Evolutionary conservation across 1,284 basidiomycete species (phyloP).

Genomic region (Anthracocystis walkeri): DNA sequence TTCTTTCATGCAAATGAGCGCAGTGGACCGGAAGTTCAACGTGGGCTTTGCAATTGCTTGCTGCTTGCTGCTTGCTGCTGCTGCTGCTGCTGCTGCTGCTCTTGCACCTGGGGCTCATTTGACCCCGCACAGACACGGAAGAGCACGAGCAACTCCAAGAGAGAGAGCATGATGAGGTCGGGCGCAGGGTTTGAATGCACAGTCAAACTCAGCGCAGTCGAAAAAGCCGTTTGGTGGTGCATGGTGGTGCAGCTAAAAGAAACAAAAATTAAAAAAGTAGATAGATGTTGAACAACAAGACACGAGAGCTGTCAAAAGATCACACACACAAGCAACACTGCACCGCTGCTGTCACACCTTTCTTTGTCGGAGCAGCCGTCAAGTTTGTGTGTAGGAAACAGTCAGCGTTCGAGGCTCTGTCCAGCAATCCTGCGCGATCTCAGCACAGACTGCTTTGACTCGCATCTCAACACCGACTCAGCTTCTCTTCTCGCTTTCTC

Average conservation of each 20-base stretch:
- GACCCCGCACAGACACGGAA: slow-evolving; percentile 1
- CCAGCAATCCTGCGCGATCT: no score
- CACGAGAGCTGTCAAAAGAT: slow-evolving; percentile 7
- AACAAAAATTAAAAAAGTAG: background rate
- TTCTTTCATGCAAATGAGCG: background rate
- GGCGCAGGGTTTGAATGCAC: slow-evolving; percentile 6
- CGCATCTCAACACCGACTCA: background rate
- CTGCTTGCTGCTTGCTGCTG: no score
- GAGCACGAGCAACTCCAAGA: background rate
- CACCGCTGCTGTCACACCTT: background rate
- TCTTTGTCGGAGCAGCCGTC: background rate
- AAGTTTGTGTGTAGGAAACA: no score
- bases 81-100: background rate
- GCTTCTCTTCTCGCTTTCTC: background rate
- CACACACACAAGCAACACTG: background rate
- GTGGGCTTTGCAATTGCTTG: background rate
- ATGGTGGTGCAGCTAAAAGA: background rate
- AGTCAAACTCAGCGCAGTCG: slow-evolving; percentile 5
- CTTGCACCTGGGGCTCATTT: background rate
- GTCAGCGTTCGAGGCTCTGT: no score
- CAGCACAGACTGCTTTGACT: no score
- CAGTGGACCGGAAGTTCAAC: background rate
- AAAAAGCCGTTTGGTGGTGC: background rate
- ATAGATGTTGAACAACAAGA: slow-evolving; percentile 28
- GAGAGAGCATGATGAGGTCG: background rate